These are phyloP conservation scores for Alloteropsis angusta DNA, from an alignment of 202 grass and related monocot species.

Conservation along the genomic window DNA sequence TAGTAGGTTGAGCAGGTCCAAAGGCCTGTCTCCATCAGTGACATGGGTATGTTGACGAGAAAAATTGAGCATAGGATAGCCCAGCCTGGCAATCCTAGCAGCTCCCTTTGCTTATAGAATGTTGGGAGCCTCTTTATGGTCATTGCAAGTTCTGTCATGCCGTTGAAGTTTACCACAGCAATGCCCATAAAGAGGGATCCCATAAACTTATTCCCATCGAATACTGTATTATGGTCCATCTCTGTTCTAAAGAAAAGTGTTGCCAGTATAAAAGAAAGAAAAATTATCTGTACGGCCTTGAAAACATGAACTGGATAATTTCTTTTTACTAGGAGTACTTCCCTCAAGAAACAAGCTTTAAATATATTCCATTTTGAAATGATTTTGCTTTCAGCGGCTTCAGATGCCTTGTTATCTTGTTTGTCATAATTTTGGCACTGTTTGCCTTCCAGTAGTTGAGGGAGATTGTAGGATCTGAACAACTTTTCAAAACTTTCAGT, in stretches of 20 bases:
- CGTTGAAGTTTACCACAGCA: constrained; percentile 81
- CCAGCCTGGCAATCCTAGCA: constrained; percentile 75
- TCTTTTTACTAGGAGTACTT: constrained; percentile 62
- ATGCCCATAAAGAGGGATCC: constrained; percentile 63
- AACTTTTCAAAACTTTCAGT: constrained; percentile 48
- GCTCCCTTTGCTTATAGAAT: constrained; percentile 84
- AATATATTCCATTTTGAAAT: constrained; percentile 54
- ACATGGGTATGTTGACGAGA: constrained; percentile 65
- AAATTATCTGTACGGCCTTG: constrained; percentile 68
- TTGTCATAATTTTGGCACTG: not conserved
- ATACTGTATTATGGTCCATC: constrained; percentile 56
- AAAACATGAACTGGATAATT: constrained; percentile 79
- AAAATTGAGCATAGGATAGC: constrained; percentile 67
- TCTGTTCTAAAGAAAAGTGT: constrained; percentile 68
- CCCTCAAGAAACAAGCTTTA: constrained; percentile 77
- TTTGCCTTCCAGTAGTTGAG: not conserved
- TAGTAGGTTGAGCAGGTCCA: constrained; percentile 78
- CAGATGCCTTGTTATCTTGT: not conserved
- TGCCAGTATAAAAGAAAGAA: constrained; percentile 62
- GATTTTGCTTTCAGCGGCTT: constrained; percentile 4
- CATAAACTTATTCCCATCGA: constrained; percentile 74
- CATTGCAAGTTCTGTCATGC: constrained; percentile 77
- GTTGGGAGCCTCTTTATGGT: constrained; percentile 78
- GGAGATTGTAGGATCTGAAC: constrained; percentile 39
- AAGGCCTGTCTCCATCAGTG: constrained; percentile 77